Evolutionary conservation across 345 rosid species (phyloP).

Genomic region (Eucalyptus sp.): DNA sequence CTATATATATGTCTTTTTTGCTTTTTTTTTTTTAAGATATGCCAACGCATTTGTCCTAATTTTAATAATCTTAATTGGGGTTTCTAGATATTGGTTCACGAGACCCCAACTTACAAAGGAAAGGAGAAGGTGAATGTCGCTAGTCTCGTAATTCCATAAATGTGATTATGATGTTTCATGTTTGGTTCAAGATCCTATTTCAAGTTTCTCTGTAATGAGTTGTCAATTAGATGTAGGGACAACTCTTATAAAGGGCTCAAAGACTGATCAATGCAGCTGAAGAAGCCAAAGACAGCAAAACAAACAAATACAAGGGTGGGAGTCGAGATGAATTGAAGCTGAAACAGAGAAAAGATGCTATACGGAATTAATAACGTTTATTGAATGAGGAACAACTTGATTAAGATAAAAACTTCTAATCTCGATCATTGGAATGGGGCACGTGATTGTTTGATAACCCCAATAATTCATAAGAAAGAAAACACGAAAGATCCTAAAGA

Average conservation of each 20-base stretch:
- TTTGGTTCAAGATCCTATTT: neutral
- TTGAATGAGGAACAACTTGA: neutral
- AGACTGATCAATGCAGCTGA: neutral
- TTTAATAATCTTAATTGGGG: neutral
- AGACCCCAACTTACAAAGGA: neutral
- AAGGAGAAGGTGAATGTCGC: neutral
- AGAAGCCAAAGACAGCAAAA: neutral
- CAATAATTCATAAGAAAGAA: neutral
- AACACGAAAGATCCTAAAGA: neutral
- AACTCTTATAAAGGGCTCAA: neutral
- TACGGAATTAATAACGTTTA: neutral
- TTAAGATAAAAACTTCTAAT: neutral
- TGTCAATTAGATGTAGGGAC: neutral
- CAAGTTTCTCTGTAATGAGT: neutral
- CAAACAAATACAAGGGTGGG: neutral
- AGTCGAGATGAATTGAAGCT: neutral
- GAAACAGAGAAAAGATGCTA: neutral
- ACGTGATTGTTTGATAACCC: neutral
- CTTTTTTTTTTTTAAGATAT: neutral
- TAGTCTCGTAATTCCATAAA: neutral
- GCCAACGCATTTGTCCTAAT: neutral
- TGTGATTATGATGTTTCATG: neutral
- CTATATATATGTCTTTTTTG: neutral
- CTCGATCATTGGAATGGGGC: neutral
- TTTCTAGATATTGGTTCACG: neutral